These are phyloP conservation scores for Brasilioporus rufonigricans DNA, from an alignment of 768 basidiomycete species.

Conservation along the genomic window DNA sequence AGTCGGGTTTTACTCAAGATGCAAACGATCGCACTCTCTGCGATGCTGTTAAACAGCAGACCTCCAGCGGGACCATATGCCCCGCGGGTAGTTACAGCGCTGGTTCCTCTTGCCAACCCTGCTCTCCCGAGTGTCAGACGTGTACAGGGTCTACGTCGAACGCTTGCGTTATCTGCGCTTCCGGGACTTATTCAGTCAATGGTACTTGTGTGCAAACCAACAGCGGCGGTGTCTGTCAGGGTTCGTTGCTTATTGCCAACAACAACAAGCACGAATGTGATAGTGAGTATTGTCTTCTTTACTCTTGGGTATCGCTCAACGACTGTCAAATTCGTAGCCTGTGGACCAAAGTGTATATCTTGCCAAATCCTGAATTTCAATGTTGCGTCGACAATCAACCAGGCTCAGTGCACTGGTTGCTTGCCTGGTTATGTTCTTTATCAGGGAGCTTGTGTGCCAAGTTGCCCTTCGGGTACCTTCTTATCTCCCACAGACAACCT, in stretches of 20 bases:
- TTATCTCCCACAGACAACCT: constrained; percentile 67
- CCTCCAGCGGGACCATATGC: constrained; percentile 54
- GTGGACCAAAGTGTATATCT: constrained; percentile 78
- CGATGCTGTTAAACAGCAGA: constrained; percentile 47
- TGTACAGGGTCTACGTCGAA: constrained; percentile 68
- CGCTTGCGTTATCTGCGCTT: constrained; percentile 67
- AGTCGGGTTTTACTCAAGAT: constrained; percentile 64
- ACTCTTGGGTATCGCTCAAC: background rate
- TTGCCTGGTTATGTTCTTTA: constrained; percentile 74
- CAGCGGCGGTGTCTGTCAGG: constrained; percentile 68
- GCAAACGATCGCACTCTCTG: constrained; percentile 68
- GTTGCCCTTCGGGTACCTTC: constrained; percentile 74
- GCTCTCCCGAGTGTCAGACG: constrained; percentile 65
- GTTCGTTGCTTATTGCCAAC: constrained; percentile 70
- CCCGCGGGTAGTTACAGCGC: constrained; percentile 65
- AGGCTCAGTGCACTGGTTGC: constrained; percentile 75
- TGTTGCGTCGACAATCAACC: constrained; percentile 58
- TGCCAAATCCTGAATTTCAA: constrained; percentile 76
- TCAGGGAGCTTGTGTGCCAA: constrained; percentile 63
- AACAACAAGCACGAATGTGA: constrained; percentile 84
- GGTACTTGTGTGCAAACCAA: constrained; percentile 69
- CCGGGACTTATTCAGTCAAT: constrained; percentile 59
- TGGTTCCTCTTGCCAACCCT: constrained; percentile 51
- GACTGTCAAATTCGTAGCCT: constrained; percentile 45
- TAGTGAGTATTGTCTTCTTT: constrained; percentile 40